These are phyloP conservation scores for Calonectria honghensis DNA, from an alignment of 2,329 filamentous ascomycete species.

Conservation along the genomic window DNA sequence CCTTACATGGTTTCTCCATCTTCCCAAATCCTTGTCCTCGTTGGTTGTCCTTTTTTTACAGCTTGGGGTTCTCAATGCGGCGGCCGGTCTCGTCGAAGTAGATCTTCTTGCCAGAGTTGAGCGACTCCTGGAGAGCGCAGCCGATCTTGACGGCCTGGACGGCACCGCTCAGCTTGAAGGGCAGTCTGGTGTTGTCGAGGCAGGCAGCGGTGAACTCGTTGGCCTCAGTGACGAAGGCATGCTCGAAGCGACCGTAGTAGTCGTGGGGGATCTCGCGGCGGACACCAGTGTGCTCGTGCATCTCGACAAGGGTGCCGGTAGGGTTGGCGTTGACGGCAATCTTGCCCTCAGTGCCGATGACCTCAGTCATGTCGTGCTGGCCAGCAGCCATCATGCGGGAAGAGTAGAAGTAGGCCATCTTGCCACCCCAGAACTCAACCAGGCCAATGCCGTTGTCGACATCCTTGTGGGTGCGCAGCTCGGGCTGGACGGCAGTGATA, in stretches of 20 bases:
- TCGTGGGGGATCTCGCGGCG: conserved; percentile 76
- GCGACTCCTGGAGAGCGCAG: conserved; percentile 74
- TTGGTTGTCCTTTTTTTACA: conserved; percentile 40
- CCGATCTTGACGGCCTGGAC: conserved; percentile 78
- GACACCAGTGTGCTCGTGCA: conserved; percentile 69
- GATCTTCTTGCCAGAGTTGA: conserved; percentile 74
- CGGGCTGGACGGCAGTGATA: conserved; percentile 58
- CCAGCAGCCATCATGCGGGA: conserved; percentile 82
- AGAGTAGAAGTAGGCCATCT: conserved; percentile 79
- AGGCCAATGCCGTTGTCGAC: conserved; percentile 67
- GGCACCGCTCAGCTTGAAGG: conserved; percentile 74
- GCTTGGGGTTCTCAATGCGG: conserved; percentile 49
- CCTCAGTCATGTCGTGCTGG: conserved; percentile 80
- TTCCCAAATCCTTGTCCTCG: not conserved
- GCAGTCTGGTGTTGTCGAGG: conserved; percentile 73
- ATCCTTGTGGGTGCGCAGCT: conserved; percentile 57
- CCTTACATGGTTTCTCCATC: not conserved
- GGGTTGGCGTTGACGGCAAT: conserved; percentile 77
- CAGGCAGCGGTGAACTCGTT: conserved; percentile 78
- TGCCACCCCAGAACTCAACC: conserved; percentile 79
- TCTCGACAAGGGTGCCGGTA: conserved; percentile 71
- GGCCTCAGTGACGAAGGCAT: conserved; percentile 78
- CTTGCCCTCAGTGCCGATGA: conserved; percentile 81
- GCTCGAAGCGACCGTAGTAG: conserved; percentile 78
- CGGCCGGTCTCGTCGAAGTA: conserved; percentile 72